Percentiles rank a stretch among this genome's conserved stretches.
Conservation (phyloP, 345 rosid species). For the Syzygium aromaticum region DNA sequence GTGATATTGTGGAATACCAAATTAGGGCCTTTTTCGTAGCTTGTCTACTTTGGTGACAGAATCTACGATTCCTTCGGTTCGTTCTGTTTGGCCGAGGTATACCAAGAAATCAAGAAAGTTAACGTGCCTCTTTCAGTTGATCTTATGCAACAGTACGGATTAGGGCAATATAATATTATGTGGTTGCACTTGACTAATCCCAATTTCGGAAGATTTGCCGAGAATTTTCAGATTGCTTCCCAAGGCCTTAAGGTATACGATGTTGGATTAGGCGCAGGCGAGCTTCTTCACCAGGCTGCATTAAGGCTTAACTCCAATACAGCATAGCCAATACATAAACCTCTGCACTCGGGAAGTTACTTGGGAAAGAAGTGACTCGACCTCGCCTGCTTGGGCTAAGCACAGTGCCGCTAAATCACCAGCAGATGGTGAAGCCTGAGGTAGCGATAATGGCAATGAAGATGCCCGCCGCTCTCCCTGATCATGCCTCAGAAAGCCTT, state of each 20-base stretch:
- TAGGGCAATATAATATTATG: not conserved
- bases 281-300: not conserved
- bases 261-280: not conserved
- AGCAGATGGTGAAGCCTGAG: not conserved
- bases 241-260: too few relatives aligned
- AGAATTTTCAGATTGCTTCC: not conserved
- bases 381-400: not conserved
- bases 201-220: not conserved
- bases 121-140: not conserved
- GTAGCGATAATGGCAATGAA: not conserved
- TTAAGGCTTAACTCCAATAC: not conserved
- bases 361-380: not conserved
- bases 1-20: not conserved
- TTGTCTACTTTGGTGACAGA: not conserved
- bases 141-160: not conserved
- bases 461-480: not conserved
- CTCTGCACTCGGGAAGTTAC: not conserved
- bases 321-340: not conserved
- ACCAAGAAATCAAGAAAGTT: not conserved
- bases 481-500: not conserved
- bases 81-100: not conserved
- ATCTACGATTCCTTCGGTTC: not conserved
- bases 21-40: not conserved
- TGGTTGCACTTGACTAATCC: not conserved
- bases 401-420: not conserved